Evolutionary conservation across 208 protist genomes (phyloP), one percentile per base, ranked within the genome.

Genomic region (Crithidia sp.): DNA sequence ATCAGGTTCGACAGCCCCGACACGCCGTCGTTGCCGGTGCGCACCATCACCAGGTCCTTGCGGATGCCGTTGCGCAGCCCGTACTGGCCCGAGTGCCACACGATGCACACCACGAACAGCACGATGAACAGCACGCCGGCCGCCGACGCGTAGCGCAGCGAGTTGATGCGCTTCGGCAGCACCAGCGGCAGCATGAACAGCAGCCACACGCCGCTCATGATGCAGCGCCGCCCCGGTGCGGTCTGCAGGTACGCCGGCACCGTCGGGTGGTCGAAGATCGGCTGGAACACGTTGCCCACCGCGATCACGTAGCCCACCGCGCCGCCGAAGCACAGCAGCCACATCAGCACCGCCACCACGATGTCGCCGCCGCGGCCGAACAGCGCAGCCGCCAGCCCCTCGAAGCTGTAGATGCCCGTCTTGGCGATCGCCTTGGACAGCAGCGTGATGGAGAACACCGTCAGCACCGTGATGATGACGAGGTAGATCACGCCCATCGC

Each of bases 301-400:
- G 79, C 80, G 54, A 87, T 88, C 8, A 84, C 71, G 62, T 92
- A 96, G n/a, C 83, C 53, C 17, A 96, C 68, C n/a, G 82, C 77
- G 16, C 82, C 74, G 55, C 86, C 86, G 43, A 89, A 90, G 66
- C 85, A 85, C 17, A 87, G 65, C 36, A 90, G 47, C 75, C 73
- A 86, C 43, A 91, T 36, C 28, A 75, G 53, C 45, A 86, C 72
- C 9, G 76, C 85, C 14, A 91, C 45, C 49, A 92, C 82, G 76
- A 86, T 88, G 47, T 84, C 87, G 45, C 71, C 71, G 40, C 81
- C 73, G 6, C 41, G 54, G 41, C 91, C 88, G 41, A 94, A 53
- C 12, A 92, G 58, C 17, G 55, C 55, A 19, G 70, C 62, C 47
- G 85, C 76, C 12, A 90, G 66, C 43, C 87, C 63, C 58, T 92